Evolutionary conservation across 2,329 filamentous ascomycete species (phyloP), one percentile per base, ranked within the genome.

Genomic region (Chrysoporthe austroafricana): DNA sequence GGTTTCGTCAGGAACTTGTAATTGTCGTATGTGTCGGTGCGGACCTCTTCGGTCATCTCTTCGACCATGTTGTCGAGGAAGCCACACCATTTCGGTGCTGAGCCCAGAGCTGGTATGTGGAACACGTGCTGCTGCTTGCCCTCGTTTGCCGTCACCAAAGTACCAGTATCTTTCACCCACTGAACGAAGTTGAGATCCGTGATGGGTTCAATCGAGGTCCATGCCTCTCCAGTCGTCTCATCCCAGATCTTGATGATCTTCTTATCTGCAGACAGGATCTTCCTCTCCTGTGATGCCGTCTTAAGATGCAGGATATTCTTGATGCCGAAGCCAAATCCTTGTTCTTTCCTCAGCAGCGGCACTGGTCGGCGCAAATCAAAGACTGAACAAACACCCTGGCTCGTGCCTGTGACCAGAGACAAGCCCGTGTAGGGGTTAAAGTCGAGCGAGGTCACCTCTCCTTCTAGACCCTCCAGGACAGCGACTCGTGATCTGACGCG

Each of bases 231-330:
- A 16, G 63, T 64, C 36, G 85, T 82, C 69, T 92, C 89, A 74
- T 97, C 93, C 93, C 95, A 99, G 58, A 99, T 88, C 80, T 99
- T 99, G 82, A 99, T 96, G 73, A 97, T 97, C 71, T 93, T 88
- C 80, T 97, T 97, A 79, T 99, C 96, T 8, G 94, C 89, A 1
- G 94, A 96, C 70, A 98, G 83, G 26, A 99, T 90, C 79, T 97
- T 97, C 77, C 92, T 92, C 70, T 94, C 90, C 59, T 91, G 89
- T 0, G 90, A 91, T 14, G 87, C 84, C 8, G 88, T 91, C 13
- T 91, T 92, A 74, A 90, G 83, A 74, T 90, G 87, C 62, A 89
- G 87, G 65, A 99, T 83, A 59, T 93, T 97, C 75, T 97, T 91
- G 68, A 99, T 93, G 0, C 95, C 88, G 76, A 94, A 96, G 2